A percentile compares a stretch with the other conserved stretches of the same genome.
These are phyloP conservation scores for Penicillium sp. DNA, from an alignment of 2,329 filamentous ascomycete species.

Conservation along the genomic window DNA sequence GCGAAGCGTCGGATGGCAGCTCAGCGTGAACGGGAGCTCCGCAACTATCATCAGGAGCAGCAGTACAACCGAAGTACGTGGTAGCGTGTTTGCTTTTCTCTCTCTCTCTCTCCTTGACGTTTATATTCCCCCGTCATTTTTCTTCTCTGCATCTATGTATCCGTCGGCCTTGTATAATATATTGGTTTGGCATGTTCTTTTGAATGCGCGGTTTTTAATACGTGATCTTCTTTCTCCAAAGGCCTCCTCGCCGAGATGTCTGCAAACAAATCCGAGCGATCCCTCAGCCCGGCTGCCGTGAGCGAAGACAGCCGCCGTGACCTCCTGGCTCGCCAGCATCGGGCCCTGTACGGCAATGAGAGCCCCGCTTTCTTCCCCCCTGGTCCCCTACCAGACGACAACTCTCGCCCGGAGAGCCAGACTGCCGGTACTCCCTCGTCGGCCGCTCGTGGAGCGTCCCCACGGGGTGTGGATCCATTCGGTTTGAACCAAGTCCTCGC, in stretches of 20 bases:
- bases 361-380: slow-evolving; percentile 67
- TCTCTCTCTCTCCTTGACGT: slow-evolving; percentile 30
- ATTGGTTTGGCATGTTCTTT: slow-evolving; percentile 31
- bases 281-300: slow-evolving; percentile 81
- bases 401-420: slow-evolving; percentile 65
- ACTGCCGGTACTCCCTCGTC: slow-evolving; percentile 62
- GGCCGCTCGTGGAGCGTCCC: slow-evolving; percentile 71
- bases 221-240: slow-evolving; percentile 43
- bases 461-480: slow-evolving; percentile 74
- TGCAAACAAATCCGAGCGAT: slow-evolving; percentile 78
- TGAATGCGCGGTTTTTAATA: slow-evolving; percentile 44
- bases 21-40: slow-evolving; percentile 96
- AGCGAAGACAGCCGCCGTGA: slow-evolving; percentile 96
- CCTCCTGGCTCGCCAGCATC: slow-evolving; percentile 92
- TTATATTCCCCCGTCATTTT: slow-evolving; percentile 33
- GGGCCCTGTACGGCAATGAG: slow-evolving; percentile 81
- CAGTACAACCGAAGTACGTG: slow-evolving; percentile 96
- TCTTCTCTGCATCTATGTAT: slow-evolving; percentile 39
- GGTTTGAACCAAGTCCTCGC: slow-evolving; percentile 53
- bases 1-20: slow-evolving; percentile 99
- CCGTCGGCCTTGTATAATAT: slow-evolving; percentile 45
- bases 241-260: slow-evolving; percentile 68
- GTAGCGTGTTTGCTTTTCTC: slow-evolving; percentile 39
- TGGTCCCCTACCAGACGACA: slow-evolving; percentile 67
- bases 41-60: slow-evolving; percentile 99